Base-by-base conservation (phyloP, 169 alveolate genomes). In the Cryptosporidium canis region DNA sequence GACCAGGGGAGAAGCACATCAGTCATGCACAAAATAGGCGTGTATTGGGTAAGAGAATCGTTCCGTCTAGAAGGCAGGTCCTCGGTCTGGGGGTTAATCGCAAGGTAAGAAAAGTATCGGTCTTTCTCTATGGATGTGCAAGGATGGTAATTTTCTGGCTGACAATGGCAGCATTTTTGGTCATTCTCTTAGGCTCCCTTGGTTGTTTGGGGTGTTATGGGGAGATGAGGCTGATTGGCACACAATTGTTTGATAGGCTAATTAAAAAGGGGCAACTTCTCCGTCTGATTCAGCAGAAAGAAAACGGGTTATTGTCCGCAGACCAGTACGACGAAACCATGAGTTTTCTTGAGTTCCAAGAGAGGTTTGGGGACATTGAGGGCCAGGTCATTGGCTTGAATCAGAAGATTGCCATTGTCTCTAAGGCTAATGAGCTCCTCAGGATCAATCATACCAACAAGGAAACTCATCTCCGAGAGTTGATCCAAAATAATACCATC, bases 361-460 rank as follows among this genome's bases (percentile, higher is more conserved):
- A 51, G n/a, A 70, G 53, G 1, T 27, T 70, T 51, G 58, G 33
- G 11, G 67, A 51, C 0, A 70, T 70, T 31, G 68, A 55, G 11
- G 33, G 53, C 6, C 33, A 55, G 9, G 12, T 70, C 9, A 37
- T 70, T 27, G 67, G 14, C 24, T 27, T 70, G 21, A 70, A 70
- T 29, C 47, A 70, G 29, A 70, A 70, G 33, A 51, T 70, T n/a
- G 66, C 63, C 8, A 48, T 51, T 51, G 7, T 70, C 7, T 39
- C 66, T 16, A 51, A 70, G 14, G 35, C 53, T 33, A 70, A 51
- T 51, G 51, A 55, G 18, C 11, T 47, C 35, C 14, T 31, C 18
- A 55, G 18, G n/a, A 48, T 18, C 6, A 70, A 45, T 16, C 12
- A 5, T 21, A 70, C 21, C 9, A 4, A 70, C 31, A 14, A 14